A percentile compares a stretch with the other conserved stretches of the same genome.
phyloP scores from a whole-genome alignment of 2,329 filamentous ascomycete species.

The Aspergillus latus region DNA sequence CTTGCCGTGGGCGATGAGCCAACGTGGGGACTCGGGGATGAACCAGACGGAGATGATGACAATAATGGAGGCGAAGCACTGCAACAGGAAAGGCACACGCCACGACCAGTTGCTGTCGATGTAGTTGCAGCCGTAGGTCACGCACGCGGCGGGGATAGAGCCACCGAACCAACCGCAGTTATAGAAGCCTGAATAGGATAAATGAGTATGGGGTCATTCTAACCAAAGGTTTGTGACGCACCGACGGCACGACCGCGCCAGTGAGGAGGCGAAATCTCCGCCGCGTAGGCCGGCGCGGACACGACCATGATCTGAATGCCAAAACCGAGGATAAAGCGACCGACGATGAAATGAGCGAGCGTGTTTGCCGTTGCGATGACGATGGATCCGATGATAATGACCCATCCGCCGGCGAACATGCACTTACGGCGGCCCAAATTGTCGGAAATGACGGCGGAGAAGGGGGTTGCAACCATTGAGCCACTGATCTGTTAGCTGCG shows the following conservation, averaged over 20 bases:
- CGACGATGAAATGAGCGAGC: conserved; percentile 47
- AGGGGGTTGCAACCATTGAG: conserved; percentile 34
- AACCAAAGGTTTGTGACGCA: not conserved
- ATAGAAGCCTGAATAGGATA: conserved; percentile 42
- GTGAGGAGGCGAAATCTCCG: conserved; percentile 52
- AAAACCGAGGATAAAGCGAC: conserved; percentile 49
- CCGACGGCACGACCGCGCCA: conserved; percentile 47
- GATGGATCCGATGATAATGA: conserved; percentile 50
- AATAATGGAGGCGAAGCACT: conserved; percentile 61
- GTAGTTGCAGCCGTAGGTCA: conserved; percentile 51
- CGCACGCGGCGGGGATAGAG: conserved; percentile 51
- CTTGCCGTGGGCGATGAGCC: conserved; percentile 27
- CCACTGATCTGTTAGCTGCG: conserved; percentile 34
- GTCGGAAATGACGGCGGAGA: conserved; percentile 50
- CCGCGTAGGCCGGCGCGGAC: conserved; percentile 50
- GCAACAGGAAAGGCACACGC: conserved; percentile 66
- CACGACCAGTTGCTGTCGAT: conserved; percentile 53
- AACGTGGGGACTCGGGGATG: conserved; percentile 40
- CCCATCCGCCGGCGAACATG: conserved; percentile 48
- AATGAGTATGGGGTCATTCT: not conserved
- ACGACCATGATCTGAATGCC: conserved; percentile 53
- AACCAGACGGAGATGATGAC: conserved; percentile 60
- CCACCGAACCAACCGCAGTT: conserved; percentile 57
- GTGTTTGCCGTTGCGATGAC: conserved; percentile 41
- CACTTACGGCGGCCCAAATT: conserved; percentile 46